Evolutionary conservation across 225 moss, liverwort and hornwort genomes (phyloP), one percentile per base, ranked within the genome.

Genomic region (Neckera pumila): DNA sequence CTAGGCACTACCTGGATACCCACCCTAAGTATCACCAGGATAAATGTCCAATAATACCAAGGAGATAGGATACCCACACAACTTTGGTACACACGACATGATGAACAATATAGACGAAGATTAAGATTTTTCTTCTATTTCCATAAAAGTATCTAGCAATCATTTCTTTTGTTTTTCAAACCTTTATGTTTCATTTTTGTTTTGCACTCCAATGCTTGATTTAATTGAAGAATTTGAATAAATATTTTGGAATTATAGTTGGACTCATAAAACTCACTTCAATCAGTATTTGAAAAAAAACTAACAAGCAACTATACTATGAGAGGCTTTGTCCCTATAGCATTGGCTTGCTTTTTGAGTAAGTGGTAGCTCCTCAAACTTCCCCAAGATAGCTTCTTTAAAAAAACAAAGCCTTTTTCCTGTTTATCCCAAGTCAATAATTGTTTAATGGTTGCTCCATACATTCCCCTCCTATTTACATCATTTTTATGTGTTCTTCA

Each of bases 1-100:
- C 2, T 11, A 12, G 5, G 11, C 26, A 59, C 2, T 6, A 59
- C 9, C 2, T 0, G 1, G 2, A 25, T 59, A 12, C 6, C 26
- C 11, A 60, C 12, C 26, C 1, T 26, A 26, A 26, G 12, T 60
- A 60, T 60, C 26, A 60, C 26, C 6, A 60, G 10, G 4, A 58
- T 58, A 10, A 57, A 22, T 58, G 23, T 4, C 23, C 23, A 60
- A 58, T 4, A 58, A 58, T 59, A 59, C 6, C 26, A 25, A 59
- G 2, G 26, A 12, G 2, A 59, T 59, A 25, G 12, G 1, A 11
- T 59, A 25, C 12, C 6, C 2, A 6, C 10, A 59, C 59, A 26
- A 59, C 26, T 11, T 19, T 59, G 9, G 6, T 60, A 12, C 6
- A 27, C 21, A 27, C 26, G 12, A 10, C 6, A 27, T 60, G 12